These are phyloP conservation scores for Psidium friedrichsthalianum DNA, from an alignment of 345 rosid genomes.

Conservation along the genomic window DNA sequence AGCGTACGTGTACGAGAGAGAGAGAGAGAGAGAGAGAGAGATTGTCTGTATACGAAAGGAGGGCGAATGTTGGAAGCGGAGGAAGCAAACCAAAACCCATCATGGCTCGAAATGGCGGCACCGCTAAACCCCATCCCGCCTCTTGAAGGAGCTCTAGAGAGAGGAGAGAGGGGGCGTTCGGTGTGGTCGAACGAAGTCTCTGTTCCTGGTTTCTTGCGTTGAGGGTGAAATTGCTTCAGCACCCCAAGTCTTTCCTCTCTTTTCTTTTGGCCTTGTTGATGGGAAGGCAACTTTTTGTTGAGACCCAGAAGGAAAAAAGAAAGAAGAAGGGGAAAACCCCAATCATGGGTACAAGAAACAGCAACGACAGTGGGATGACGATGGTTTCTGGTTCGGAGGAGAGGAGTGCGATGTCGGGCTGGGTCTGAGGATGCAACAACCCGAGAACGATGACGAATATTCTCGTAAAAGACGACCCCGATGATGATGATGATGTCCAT, in stretches of 20 bases:
- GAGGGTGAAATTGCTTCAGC: not conserved
- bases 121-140: not conserved
- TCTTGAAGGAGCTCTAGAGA: not conserved
- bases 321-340: not conserved
- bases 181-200: not conserved
- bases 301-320: not conserved
- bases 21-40: not conserved
- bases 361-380: not conserved
- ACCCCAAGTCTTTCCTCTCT: not conserved
- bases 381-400: not conserved
- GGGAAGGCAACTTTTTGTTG: not conserved
- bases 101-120: not conserved
- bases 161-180: not conserved
- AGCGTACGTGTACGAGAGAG: not conserved
- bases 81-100: conserved; percentile 42
- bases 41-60: conserved; percentile 50
- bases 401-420: conserved; percentile 1
- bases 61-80: conserved; percentile 68
- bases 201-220: not conserved
- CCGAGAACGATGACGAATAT: not conserved
- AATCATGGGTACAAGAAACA: not conserved
- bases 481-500: not conserved
- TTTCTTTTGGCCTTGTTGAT: not conserved
- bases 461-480: not conserved
- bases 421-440: conserved; percentile 4